Evolutionary conservation across 805 yeast species (phyloP), one percentile per base, ranked within the genome.

Genomic region (Schwanniomyces vanrijiae): DNA sequence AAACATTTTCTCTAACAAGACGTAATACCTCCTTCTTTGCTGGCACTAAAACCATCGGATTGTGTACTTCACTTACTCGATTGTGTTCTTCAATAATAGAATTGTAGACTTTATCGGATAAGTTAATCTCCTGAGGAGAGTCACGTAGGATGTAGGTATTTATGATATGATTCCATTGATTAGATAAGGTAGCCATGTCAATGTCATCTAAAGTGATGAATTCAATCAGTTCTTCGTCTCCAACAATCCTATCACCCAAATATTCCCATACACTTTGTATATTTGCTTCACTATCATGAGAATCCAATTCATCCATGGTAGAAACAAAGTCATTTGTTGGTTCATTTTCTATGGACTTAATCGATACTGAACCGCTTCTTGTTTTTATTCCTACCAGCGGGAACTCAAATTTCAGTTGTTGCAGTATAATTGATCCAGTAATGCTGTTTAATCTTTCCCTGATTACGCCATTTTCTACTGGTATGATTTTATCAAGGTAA

Each of bases 111-210:
- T 66, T 64, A 48, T 66, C 56, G 0, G 82, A 75, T 20, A 81
- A 51, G 57, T 80, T 81, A 48, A 81, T 69, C 56, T 81, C 82
- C 35, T 65, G 66, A 2, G 74, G 71, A 1, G 84, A 66, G 45
- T 76, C 69, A 11, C 64, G 65, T 10, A 52, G 47, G 34, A 81
- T 68, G 55, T 71, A 80, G n/a, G 55, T 60, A 19, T 55, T 49
- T 14, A 81, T 59, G 37, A 81, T 72, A 44, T 55, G 49, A 19
- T 58, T 51, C 70, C 78, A 76, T 50, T 73, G 73, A 29, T 54
- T 53, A 0, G 29, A 37, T 13, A 65, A 37, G 13, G 40, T 19
- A 13, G 34, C 28, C 29, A 42, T 38, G 7, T 45, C 48, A 13
- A 41, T 43, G 9, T 28, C 33, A 38, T 47, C 50, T 20, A 28